phyloP scores from a whole-genome alignment of 192 early-diverging fungal species.

The Fimicolochytrium jonesii region DNA sequence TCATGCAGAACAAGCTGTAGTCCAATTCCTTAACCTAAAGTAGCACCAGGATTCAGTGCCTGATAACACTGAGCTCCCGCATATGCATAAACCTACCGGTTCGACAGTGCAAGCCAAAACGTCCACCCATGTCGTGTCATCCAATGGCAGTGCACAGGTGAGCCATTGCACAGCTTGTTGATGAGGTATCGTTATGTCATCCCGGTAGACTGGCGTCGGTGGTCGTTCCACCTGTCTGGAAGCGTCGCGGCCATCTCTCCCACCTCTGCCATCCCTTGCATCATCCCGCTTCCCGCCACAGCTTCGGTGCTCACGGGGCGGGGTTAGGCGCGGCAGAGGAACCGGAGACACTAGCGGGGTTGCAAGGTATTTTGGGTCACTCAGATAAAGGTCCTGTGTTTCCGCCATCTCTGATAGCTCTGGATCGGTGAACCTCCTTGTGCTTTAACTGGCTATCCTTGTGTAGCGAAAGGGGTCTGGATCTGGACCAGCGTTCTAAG shows the following conservation, averaged over 20 bases:
- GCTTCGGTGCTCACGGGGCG: conserved; percentile 12
- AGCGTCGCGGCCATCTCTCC: neutral
- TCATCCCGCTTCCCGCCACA: too few relatives aligned
- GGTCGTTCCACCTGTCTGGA: neutral
- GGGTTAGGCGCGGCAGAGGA: conserved; percentile 28
- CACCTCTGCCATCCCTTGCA: conserved; percentile 8
- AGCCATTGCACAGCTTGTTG: conserved; percentile 18
- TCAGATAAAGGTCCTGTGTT: conserved; percentile 12
- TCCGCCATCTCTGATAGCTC: too few relatives aligned
- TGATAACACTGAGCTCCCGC: too few relatives aligned
- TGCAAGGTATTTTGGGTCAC: conserved; percentile 30
- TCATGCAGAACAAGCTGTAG: conserved; percentile 24
- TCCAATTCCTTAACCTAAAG: conserved; percentile 11
- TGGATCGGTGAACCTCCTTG: too few relatives aligned
- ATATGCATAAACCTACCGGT: too few relatives aligned
- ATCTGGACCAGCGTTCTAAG: too few relatives aligned
- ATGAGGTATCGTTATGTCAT: conserved; percentile 2
- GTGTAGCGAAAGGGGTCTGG: too few relatives aligned
- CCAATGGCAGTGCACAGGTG: neutral
- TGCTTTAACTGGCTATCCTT: too few relatives aligned
- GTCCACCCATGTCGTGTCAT: conserved; percentile 11
- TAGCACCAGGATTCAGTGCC: neutral
- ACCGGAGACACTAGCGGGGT: conserved; percentile 28
- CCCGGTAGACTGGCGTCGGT: neutral
- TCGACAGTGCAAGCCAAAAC: too few relatives aligned